Conservation (phyloP, 169 alveolate genomes). For the Amoebophrya sp. region DNA sequence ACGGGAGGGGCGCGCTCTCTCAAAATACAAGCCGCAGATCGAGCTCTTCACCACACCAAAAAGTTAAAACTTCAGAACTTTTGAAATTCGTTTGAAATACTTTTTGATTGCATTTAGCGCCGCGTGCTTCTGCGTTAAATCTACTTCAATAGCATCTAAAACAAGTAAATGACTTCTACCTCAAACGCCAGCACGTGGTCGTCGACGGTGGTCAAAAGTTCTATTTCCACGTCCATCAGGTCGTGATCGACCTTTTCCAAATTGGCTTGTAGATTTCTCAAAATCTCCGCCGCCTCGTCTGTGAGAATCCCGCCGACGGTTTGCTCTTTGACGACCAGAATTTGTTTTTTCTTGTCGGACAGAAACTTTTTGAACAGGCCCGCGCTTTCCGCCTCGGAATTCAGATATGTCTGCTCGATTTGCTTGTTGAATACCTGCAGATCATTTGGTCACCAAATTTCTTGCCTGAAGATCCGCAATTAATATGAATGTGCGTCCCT, state of each 20-base stretch:
- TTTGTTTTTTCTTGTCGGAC: not conserved
- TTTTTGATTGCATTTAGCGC: too few species aligned
- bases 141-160: too few species aligned
- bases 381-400: not conserved
- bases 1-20: too few species aligned
- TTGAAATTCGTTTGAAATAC: too few species aligned
- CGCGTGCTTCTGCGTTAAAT: too few species aligned
- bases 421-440: conserved; percentile 20
- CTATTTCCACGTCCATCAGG: not conserved
- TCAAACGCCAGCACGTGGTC: not conserved
- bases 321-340: not conserved
- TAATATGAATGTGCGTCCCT: too few species aligned
- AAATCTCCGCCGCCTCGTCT: not conserved
- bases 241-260: not conserved
- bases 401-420: not conserved
- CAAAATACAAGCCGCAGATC: too few species aligned
- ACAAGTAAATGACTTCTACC: too few species aligned
- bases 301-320: not conserved
- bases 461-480: too few species aligned
- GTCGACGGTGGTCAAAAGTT: not conserved
- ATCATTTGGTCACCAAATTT: too few species aligned
- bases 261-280: not conserved
- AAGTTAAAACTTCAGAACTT: too few species aligned
- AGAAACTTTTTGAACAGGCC: not conserved
- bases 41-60: too few species aligned